Evolutionary conservation across 2,329 filamentous ascomycete genomes (phyloP), one percentile per base, ranked within the genome.

Genomic region (Colletotrichum graminicola): DNA sequence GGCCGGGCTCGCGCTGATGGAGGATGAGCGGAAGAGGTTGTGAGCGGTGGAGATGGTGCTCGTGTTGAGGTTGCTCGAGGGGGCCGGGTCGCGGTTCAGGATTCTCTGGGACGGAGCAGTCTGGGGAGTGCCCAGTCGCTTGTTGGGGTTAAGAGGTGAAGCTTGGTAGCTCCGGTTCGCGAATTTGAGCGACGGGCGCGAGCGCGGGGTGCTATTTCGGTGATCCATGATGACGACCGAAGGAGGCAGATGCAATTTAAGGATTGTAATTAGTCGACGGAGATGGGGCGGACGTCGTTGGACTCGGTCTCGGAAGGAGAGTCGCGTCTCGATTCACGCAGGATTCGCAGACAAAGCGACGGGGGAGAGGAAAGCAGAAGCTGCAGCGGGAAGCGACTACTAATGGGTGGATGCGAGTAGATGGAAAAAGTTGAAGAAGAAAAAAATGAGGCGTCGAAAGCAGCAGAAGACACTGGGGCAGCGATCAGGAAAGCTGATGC

Each of bases 21-120:
- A 77, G 23, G 83, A 83, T 4, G 82, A 78, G 61, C 81, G 78
- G 67, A 85, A 85, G 41, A 85, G 82, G 71, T 84, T 85, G 73
- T 81, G 80, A 51, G 79, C 75, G 3, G 80, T 77, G 43, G 79
- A 76, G 52, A 81, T 79, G 23, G 80, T 79, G 76, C 76, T 81
- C 64, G 76, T 77, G 66, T 78, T 81, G 23, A 83, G 75, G 69
- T 78, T 80, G 75, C 78, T 81, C 23, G 81, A 76, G 32, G 81
- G 75, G 11, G 77, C 60, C 5, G 81, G 79, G 72, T 82, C 81
- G 75, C 80, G 82, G 56, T 76, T 79, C 29, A 82, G 75, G 36
- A 79, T 71, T 75, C 78, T 81, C 70, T 82, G 81, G 47, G 80
- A 75, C 1, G 83, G 79, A 49, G 80, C 78, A 57, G 78, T 77